Evolutionary conservation across 306 rosid species (phyloP).

Genomic region (Vigna reflexopilosa): DNA sequence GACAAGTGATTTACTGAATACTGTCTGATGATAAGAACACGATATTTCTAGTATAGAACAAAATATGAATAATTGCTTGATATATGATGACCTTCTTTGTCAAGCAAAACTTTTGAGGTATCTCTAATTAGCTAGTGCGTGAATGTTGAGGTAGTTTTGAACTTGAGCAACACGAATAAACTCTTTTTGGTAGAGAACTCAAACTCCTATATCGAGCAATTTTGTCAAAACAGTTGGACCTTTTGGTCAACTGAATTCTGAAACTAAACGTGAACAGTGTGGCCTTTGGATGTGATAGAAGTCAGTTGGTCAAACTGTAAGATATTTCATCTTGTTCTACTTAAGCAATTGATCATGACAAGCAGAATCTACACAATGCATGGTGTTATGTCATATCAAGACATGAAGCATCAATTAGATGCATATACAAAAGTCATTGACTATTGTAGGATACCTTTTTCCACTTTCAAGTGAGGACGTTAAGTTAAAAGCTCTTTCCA

Average conservation of each 20-base stretch:
- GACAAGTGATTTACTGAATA: slow-evolving; percentile 36
- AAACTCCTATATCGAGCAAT: slow-evolving; percentile 21
- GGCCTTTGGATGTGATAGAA: slow-evolving; percentile 28
- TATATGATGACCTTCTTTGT: slow-evolving; percentile 8
- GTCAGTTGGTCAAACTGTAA: slow-evolving; percentile 34
- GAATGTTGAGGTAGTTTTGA: slow-evolving; percentile 37
- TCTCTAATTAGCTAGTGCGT: slow-evolving; percentile 16
- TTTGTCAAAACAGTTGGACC: slow-evolving; percentile 27
- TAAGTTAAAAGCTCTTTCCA: slow-evolving; percentile 2
- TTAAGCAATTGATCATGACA: slow-evolving; percentile 27
- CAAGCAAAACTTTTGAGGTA: slow-evolving; percentile 27
- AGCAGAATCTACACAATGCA: slow-evolving; percentile 30
- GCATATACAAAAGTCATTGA: slow-evolving; percentile 28
- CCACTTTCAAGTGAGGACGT: slow-evolving; percentile 26
- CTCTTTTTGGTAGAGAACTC: slow-evolving; percentile 22
- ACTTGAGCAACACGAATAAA: slow-evolving; percentile 13
- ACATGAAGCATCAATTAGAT: slow-evolving; percentile 34
- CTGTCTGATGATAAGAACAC: neutral
- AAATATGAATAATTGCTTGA: slow-evolving; percentile 35
- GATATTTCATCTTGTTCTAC: slow-evolving; percentile 34
- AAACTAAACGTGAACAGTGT: slow-evolving; percentile 11
- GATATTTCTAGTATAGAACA: slow-evolving; percentile 6
- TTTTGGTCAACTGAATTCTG: slow-evolving; percentile 32
- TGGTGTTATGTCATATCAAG: slow-evolving; percentile 33
- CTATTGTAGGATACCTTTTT: slow-evolving; percentile 28